Evolutionary conservation across 140 eudicot species (phyloP), one percentile per base, ranked within the genome.

Genomic region (Flaveria floridana): DNA sequence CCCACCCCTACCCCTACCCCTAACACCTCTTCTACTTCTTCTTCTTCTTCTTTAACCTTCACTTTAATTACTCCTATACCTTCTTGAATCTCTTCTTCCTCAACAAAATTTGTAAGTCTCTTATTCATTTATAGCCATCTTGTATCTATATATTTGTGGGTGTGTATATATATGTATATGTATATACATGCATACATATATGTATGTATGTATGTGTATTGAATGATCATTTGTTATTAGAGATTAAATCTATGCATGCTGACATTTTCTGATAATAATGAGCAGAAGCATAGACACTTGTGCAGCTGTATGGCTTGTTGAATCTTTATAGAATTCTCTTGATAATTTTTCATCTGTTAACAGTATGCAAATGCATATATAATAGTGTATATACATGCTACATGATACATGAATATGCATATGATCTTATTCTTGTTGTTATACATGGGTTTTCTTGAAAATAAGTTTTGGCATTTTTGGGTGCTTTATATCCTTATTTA

Each of bases 81-180:
- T 70, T 67, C 79, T 78, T 78, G 28, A 70, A 70, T 78, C 68
- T 73, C 83, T 74, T 79, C 83, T 67, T 80, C 83, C 71, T 80
- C 72, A 4, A 59, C 20, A 26, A 16, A 74, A 74, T 13, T 21
- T 74, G 83, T 74, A 80, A 80, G 83, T 70, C 65, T 30, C 74
- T 58, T 53, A 1, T 19, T 78, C 72, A 44, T 66, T 59, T 20
- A 44, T 12, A 20, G 34, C 6, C 50, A 69, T 68, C 23, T 57
- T 77, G 37, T 28, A 70, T 77, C 59, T 68, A 20, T 77, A 20
- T 58, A 3, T 15, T 19, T 65, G 41, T 65, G 7, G 65, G 18
- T 65, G 20, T 48, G 1, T 11, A 7, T 61, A 2, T 25, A 4
- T 58, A 12, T 46, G 5, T 46, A 3, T 47, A 13, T 61, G 5